Evolutionary conservation across 1,284 basidiomycete species (phyloP).

Genomic region (Bondarzewia mesenterica): DNA sequence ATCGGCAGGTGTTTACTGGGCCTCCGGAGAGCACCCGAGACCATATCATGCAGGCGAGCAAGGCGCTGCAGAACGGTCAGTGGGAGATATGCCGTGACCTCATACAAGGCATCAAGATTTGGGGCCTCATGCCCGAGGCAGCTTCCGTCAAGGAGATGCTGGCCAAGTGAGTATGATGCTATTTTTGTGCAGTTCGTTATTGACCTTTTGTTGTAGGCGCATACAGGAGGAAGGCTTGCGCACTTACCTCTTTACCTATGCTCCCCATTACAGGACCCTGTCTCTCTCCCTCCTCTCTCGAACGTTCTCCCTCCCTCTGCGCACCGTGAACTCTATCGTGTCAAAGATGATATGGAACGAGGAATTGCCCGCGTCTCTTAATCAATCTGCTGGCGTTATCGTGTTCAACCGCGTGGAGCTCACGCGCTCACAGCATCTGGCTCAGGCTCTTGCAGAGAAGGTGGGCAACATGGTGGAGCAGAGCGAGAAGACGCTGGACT

Average conservation of each 20-base stretch:
- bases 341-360: slow-evolving; percentile 99
- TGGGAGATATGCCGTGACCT: slow-evolving; percentile 95
- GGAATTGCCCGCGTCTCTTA: slow-evolving; percentile 89
- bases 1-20: slow-evolving; percentile 96
- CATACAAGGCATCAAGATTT: slow-evolving; percentile 95
- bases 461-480: slow-evolving; percentile 85
- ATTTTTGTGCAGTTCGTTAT: slow-evolving; percentile 3
- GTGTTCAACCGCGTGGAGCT: slow-evolving; percentile 89
- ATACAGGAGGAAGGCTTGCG: slow-evolving; percentile 97
- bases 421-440: slow-evolving; percentile 83
- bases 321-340: slow-evolving; percentile 84
- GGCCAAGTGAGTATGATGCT: slow-evolving; percentile 55
- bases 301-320: slow-evolving; percentile 80
- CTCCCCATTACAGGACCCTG: slow-evolving; percentile 88
- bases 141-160: slow-evolving; percentile 91
- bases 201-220: slow-evolving; percentile 44
- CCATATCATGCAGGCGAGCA: slow-evolving; percentile 99
- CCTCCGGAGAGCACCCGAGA: slow-evolving; percentile 98
- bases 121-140: slow-evolving; percentile 91
- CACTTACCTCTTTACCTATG: slow-evolving; percentile 98
- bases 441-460: slow-evolving; percentile 85
- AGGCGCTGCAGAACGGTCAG: slow-evolving; percentile 92
- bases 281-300: slow-evolving; percentile 82
- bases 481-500: slow-evolving; percentile 91
- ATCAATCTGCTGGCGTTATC: slow-evolving; percentile 81